Base-by-base conservation (phyloP, 257 asterid genomes). In the Cynanchum wilfordii region DNA sequence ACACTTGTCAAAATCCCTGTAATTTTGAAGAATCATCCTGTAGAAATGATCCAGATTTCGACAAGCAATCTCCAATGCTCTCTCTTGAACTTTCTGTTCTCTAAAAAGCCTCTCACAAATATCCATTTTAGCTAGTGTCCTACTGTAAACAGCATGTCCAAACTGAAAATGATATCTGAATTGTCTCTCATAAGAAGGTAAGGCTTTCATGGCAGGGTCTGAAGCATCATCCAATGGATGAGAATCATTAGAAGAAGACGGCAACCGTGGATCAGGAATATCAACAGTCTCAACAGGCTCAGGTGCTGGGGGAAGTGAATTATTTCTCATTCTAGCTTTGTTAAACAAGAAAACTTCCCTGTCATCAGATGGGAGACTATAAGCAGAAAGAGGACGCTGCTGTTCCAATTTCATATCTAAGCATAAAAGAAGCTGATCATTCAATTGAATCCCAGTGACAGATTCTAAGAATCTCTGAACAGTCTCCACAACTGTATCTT, bases 41-140 rank as follows among this genome's bases (percentile, higher is more conserved):
- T 89, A 95, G 82, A 87, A 90, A 81, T 90, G 95, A 75, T 92
- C 98, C 56, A 95, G 76, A 79, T 95, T 92, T 15, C 89, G 90
- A 85, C 89, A 77, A 55, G 98, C 98, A 83, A 95, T 90, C 75
- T 89, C 98, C 88, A 90, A 73, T 3, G 97, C 98, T 84, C 91
- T 77, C 76, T 90, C 99, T 77, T 95, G 99, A 85, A 92, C 99
- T 87, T 85, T 89, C 83, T 82, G 95, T 81, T 92, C 97, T 72
- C 82, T 86, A 84, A 81, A 75, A 66, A 92, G 85, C 88, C 89
- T 86, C 87, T 89, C 86, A 36, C 96, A 92, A 19, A 66, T 70
- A 36, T 83, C 88, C 2, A 75, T 16, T 68, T 86, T 95, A 42
- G 86, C 93, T 54, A 78, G 49, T 0, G 97, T 87, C 17, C 93